Percentiles rank a stretch among this genome's conserved stretches.
Evolutionary conservation across 257 asterid genomes (phyloP).

Genomic region (Capsicum rhomboideum): DNA sequence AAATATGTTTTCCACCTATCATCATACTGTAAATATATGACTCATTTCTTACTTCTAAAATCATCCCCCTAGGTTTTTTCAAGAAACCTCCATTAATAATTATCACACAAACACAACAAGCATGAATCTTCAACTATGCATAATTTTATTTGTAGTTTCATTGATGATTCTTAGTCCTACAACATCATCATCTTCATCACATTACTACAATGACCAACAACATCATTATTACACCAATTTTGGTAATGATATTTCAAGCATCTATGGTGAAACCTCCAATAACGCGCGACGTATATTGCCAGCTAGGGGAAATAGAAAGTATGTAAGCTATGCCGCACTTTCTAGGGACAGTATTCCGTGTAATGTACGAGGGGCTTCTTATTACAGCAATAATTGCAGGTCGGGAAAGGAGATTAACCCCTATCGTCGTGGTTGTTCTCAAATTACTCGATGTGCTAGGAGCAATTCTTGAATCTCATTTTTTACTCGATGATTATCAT

Average conservation of each 20-base stretch:
- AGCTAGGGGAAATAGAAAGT: not conserved
- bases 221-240: not conserved
- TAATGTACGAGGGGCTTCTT: conserved; percentile 33
- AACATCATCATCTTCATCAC: not conserved
- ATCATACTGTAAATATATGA: not conserved
- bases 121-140: not conserved
- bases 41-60: not conserved
- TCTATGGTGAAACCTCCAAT: not conserved
- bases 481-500: not conserved
- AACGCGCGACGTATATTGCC: not conserved
- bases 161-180: not conserved
- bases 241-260: not conserved
- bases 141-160: not conserved
- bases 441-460: conserved; percentile 37
- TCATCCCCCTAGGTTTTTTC: not conserved
- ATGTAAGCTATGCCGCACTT: conserved; percentile 43
- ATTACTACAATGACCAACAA: not conserved
- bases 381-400: conserved; percentile 28
- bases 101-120: not conserved
- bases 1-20: not conserved
- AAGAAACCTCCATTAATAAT: no score
- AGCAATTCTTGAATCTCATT: not conserved
- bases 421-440: conserved; percentile 43
- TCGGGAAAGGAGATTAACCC: conserved; percentile 32
- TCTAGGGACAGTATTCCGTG: conserved; percentile 31